Evolutionary conservation across 164 flowering plant species (phyloP), one percentile per base, ranked within the genome.

Genomic region (Sedum album): DNA sequence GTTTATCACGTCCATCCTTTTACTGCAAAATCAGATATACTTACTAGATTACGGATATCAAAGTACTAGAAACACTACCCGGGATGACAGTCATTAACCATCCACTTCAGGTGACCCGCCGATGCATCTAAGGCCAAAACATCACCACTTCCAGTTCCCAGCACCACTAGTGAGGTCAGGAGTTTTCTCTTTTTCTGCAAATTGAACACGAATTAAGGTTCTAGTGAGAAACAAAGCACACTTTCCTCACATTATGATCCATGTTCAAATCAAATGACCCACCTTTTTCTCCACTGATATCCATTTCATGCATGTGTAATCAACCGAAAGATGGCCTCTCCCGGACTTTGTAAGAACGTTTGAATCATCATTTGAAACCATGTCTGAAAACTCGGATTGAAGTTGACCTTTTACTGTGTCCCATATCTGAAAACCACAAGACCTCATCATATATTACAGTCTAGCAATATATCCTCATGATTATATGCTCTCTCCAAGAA

Each of bases 121-220:
- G 88, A 74, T 4, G 91, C 90, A 83, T 91, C 97, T 72, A 91
- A 68, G 21, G 97, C 98, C 65, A 94, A 70, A 70, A 91, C 85
- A 76, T 91, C 97, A 62, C 98, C 97, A 71, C 90, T 75, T 9
- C 97, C 97, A 0, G 96, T 94, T 78, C 98, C 98, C 72, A 90
- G 69, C 26, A 88, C 81, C 53, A 94, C 69, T 26, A 88, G 68
- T 0, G 88, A 85, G 61, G 31, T 64, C n/a, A 77, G 82, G n/a
- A 73, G 76, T 76, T 82, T 89, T 73, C 84, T 83, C 76, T 89
- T 91, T 60, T 73, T 91, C 97, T 91, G 84, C 71, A 63, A 69
- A 42, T 38, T 49, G 69, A 28, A n/a, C 67, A 69, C 17, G 31
- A 66, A 9, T 28, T 25, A 18, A 21, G 31, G 7, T 9, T 7